These are phyloP conservation scores for Dillenia turbinata DNA, from an alignment of 164 flowering plant species.

Conservation along the genomic window DNA sequence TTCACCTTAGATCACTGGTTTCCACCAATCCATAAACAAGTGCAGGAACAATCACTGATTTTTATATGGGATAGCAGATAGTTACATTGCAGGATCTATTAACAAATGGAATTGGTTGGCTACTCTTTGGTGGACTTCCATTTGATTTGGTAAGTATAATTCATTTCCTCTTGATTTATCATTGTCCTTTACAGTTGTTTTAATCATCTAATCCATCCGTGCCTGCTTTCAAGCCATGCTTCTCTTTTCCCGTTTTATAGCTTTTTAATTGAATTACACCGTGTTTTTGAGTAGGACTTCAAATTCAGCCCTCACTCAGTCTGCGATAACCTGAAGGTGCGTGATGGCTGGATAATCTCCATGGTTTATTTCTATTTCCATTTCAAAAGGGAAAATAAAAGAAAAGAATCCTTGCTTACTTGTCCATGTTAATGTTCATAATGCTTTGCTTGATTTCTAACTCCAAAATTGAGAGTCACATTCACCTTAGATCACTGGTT, in stretches of 20 bases:
- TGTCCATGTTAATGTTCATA: no score
- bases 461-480: no score
- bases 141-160: slow-evolving; percentile 49
- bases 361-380: no score
- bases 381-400: no score
- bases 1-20: no score
- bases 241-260: slow-evolving; percentile 53
- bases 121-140: slow-evolving; percentile 66
- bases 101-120: slow-evolving; percentile 65
- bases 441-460: no score
- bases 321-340: slow-evolving; percentile 59
- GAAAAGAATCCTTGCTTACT: no score
- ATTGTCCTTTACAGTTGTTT: not conserved
- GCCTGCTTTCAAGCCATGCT: slow-evolving; percentile 41
- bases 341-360: not conserved
- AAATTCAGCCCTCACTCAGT: slow-evolving; percentile 61
- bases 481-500: no score
- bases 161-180: not conserved
- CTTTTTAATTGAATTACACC: slow-evolving; percentile 44
- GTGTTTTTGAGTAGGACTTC: slow-evolving; percentile 54
- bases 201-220: not conserved
- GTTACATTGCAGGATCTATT: slow-evolving; percentile 43
- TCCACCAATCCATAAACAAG: no score
- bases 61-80: no score
- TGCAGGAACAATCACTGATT: no score